A percentile compares a stretch with the other conserved stretches of the same genome.
These are phyloP conservation scores for Monosporascus cannonballus DNA, from an alignment of 2,329 filamentous ascomycete genomes.

Conservation along the genomic window DNA sequence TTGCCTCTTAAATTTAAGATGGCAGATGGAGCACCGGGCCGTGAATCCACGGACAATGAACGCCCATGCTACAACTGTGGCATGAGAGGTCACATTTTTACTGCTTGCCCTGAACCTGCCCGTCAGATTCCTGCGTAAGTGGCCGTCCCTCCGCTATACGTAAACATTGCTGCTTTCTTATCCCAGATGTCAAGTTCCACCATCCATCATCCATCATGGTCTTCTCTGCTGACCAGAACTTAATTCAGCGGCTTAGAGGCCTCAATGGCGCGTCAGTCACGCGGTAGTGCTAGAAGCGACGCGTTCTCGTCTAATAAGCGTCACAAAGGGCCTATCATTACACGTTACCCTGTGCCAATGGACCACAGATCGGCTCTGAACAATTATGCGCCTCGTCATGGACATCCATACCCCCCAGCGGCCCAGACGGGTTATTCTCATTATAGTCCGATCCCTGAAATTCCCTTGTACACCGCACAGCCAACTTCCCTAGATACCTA, in stretches of 20 bases:
- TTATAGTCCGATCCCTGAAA: constrained; percentile 6
- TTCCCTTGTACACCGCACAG: background rate
- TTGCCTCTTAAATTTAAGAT: constrained; percentile 9
- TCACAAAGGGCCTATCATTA: constrained; percentile 25
- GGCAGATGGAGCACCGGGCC: constrained; percentile 20
- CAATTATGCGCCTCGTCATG: constrained; percentile 9
- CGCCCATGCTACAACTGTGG: constrained; percentile 28
- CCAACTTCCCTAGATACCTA: background rate
- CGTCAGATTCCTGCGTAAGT: constrained; percentile 28
- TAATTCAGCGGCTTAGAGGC: constrained; percentile 23
- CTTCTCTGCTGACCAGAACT: background rate
- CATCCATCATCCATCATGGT: background rate
- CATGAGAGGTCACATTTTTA: constrained; percentile 26
- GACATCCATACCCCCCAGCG: constrained; percentile 12
- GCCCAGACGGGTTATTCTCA: constrained; percentile 13
- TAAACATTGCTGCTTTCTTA: background rate
- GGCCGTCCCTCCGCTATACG: background rate
- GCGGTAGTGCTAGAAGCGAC: constrained; percentile 16
- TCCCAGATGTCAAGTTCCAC: too few species aligned
- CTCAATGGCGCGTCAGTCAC: constrained; percentile 20
- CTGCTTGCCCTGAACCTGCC: constrained; percentile 26
- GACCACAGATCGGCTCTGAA: constrained; percentile 9
- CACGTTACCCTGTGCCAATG: constrained; percentile 23
- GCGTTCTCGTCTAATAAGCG: constrained; percentile 14
- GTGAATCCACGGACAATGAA: constrained; percentile 20